phyloP scores from a whole-genome alignment of 257 asterid species.

The Petunia axillaris region DNA sequence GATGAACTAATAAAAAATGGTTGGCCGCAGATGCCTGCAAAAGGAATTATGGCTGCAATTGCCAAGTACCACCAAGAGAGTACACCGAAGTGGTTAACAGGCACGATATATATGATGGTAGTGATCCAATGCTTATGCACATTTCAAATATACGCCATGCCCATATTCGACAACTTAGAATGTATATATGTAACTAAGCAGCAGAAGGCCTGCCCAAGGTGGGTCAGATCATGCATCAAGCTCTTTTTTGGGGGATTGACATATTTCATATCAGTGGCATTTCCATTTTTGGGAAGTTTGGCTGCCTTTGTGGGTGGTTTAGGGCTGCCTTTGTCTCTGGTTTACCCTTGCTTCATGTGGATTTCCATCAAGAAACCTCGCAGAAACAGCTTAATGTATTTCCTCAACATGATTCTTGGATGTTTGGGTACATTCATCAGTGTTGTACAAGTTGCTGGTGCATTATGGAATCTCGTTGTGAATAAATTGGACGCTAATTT shows the following conservation, averaged over 20 bases:
- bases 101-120: slow-evolving; percentile 40
- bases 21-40: slow-evolving; percentile 36
- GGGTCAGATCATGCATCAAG: slow-evolving; percentile 53
- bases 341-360: slow-evolving; percentile 85
- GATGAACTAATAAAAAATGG: not conserved
- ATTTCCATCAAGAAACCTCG: slow-evolving; percentile 53
- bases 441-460: slow-evolving; percentile 33
- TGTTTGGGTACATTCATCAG: slow-evolving; percentile 44
- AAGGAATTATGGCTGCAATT: slow-evolving; percentile 48
- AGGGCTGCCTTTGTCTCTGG: slow-evolving; percentile 55
- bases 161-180: slow-evolving; percentile 65
- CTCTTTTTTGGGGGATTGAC: slow-evolving; percentile 59
- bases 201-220: slow-evolving; percentile 53
- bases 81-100: slow-evolving; percentile 45
- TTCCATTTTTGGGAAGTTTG: slow-evolving; percentile 64
- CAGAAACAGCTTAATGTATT: slow-evolving; percentile 45
- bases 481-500: slow-evolving; percentile 63
- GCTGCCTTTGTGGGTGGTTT: slow-evolving; percentile 57
- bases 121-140: slow-evolving; percentile 55
- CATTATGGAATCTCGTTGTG: slow-evolving; percentile 56
- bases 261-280: slow-evolving; percentile 55
- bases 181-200: slow-evolving; percentile 50
- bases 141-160: slow-evolving; percentile 75
- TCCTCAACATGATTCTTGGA: slow-evolving; percentile 56
- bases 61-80: slow-evolving; percentile 32